phyloP scores from a whole-genome alignment of 2,329 filamentous ascomycete genomes.

The Neurospora sp. region DNA sequence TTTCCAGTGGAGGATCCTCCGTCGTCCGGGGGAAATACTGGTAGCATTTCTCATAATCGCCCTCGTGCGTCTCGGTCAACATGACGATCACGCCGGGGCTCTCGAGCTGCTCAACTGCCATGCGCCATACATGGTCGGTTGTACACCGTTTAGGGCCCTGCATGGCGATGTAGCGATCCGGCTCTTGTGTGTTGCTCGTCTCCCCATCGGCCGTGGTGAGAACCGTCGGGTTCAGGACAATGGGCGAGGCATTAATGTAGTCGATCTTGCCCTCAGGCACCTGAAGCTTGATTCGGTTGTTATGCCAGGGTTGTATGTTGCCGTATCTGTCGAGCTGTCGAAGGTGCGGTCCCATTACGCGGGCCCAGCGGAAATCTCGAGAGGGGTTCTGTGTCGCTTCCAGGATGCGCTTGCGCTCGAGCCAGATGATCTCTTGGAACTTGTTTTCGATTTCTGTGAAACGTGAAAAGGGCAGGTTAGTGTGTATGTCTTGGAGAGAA shows the following conservation, averaged over 20 bases:
- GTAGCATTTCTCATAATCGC: slow-evolving; percentile 70
- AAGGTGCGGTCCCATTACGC: slow-evolving; percentile 46
- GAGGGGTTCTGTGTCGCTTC: slow-evolving; percentile 29
- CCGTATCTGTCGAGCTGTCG: slow-evolving; percentile 68
- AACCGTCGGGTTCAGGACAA: slow-evolving; percentile 40
- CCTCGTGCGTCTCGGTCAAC: slow-evolving; percentile 82
- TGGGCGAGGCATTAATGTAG: slow-evolving; percentile 76
- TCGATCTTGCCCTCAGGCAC: slow-evolving; percentile 65
- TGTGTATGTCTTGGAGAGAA: not conserved
- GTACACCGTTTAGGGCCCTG: slow-evolving; percentile 76
- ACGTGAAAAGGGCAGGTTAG: slow-evolving; percentile 1
- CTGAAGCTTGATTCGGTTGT: slow-evolving; percentile 71
- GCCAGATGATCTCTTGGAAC: slow-evolving; percentile 44
- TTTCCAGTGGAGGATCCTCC: slow-evolving; percentile 39
- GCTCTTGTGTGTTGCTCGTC: slow-evolving; percentile 18
- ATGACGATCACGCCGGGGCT: slow-evolving; percentile 81
- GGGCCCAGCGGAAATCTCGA: slow-evolving; percentile 31
- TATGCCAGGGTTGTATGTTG: slow-evolving; percentile 84
- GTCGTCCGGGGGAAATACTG: slow-evolving; percentile 67
- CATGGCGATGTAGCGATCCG: slow-evolving; percentile 74
- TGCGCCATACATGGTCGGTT: slow-evolving; percentile 82
- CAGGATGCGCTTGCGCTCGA: slow-evolving; percentile 38
- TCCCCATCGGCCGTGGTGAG: slow-evolving; percentile 18
- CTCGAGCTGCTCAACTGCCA: slow-evolving; percentile 71
- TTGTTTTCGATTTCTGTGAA: slow-evolving; percentile 36